Base-by-base conservation (phyloP, 2,329 filamentous ascomycete species). In the Calcarisporium arbuscula region DNA sequence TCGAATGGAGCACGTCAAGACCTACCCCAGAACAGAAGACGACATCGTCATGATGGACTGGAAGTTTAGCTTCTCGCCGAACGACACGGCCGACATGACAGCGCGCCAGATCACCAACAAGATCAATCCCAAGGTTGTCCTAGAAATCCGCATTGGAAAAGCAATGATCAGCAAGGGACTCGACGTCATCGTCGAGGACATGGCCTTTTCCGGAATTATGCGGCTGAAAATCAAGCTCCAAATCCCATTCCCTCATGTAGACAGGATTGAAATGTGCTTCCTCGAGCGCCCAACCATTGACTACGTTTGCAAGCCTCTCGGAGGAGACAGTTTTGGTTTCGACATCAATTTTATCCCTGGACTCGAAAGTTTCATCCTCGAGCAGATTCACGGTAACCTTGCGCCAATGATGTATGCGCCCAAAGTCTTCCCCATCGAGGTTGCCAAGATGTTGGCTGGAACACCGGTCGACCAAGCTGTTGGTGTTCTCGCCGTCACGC, bases 291-390 rank as follows among this genome's bases (percentile, higher is more conserved):
- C 92, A 3, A 80, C 75, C 2, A 89, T 98, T 45, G 92, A 98
- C 63, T 98, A 96, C 54, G 89, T 94, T 38, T 95, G 92, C 72
- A 98, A 98, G 61, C 92, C 92, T 4, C 75, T 98, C 11, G 92
- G 92, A 48, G 94, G 94, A 41, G 92, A 98, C 41, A 89, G 76
- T 4, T 86, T 98, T 45, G 92, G 92, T 25, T 95, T 98, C 56
- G 92, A 98, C 53, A 96, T 98, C 71, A 96, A 95, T 65, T 95
- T 98, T 62, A 94, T 98, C 47, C 92, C 92, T 14, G 90, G 90
- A 48, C 73, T 98, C 17, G 89, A 96, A 59, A 75, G 61, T 37
- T 98, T 98, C 61, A 98, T 98, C 50, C 80, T 85, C 56, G 92
- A 98, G 50, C 87, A 94, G 64, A 94, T 98, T 34, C 94, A 98